phyloP scores from a whole-genome alignment of 106 monocot genomes.

The Cymbidium sinense region DNA sequence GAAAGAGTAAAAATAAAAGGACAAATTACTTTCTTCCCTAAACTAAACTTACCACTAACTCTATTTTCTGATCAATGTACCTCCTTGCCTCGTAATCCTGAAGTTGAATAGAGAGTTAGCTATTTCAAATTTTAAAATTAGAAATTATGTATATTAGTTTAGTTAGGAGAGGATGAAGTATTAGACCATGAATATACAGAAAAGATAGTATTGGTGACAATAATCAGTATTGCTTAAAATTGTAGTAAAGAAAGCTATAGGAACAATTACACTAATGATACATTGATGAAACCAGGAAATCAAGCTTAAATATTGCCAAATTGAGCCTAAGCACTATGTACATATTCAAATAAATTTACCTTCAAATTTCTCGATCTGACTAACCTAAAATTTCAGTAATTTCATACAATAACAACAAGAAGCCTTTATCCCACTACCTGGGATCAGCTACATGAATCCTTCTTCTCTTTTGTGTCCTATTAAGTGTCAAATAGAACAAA shows the following conservation, averaged over 20 bases:
- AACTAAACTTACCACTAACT: constrained; percentile 45
- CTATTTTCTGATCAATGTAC: constrained; percentile 81
- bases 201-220: not conserved
- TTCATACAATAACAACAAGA: not conserved
- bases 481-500: too few relatives aligned
- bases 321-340: not conserved
- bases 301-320: not conserved
- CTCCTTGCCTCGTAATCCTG: constrained; percentile 74
- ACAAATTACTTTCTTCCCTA: not conserved
- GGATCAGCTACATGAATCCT: too few relatives aligned
- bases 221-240: not conserved
- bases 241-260: not conserved
- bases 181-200: not conserved
- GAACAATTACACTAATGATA: not conserved
- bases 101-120: constrained; percentile 6
- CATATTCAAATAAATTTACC: not conserved
- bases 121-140: not conserved
- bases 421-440: too few relatives aligned
- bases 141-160: not conserved
- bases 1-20: not conserved
- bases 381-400: not conserved
- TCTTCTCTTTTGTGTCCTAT: too few relatives aligned
- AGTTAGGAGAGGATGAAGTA: not conserved
- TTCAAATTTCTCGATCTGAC: not conserved
- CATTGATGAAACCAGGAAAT: not conserved